These are phyloP conservation scores for Ceratocystis variospora DNA, from an alignment of 2,329 filamentous ascomycete genomes.

Conservation along the genomic window DNA sequence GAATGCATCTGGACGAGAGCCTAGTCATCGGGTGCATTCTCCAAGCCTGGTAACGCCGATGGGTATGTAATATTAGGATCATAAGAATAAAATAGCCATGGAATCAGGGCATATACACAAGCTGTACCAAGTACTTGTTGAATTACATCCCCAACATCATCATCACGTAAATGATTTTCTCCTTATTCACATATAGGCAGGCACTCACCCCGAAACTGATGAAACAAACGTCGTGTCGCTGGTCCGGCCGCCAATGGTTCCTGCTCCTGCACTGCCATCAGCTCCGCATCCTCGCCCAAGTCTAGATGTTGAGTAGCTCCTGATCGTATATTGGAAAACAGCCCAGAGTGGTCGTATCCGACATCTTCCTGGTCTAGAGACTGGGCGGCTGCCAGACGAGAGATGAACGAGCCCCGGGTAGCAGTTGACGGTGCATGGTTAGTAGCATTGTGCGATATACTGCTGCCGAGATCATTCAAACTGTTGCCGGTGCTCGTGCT, in stretches of 20 bases:
- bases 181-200: not conserved
- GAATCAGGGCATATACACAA: not conserved
- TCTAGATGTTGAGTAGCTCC: not conserved
- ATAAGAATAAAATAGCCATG: not conserved
- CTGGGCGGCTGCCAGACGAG: slow-evolving; percentile 9
- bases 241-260: not conserved
- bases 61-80: not conserved
- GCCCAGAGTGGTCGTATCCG: slow-evolving; percentile 2
- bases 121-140: not conserved
- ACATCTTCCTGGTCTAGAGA: not conserved
- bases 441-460: not conserved
- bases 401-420: slow-evolving; percentile 8
- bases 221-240: slow-evolving; percentile 13
- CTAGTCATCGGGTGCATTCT: not conserved
- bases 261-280: not conserved
- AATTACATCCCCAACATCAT: not conserved
- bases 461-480: not conserved
- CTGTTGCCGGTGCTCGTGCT: not conserved
- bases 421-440: not conserved
- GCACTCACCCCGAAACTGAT: slow-evolving; percentile 15
- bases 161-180: not conserved
- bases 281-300: slow-evolving; percentile 9
- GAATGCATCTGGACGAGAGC: not conserved
- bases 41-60: not conserved
- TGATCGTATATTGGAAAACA: not conserved